phyloP scores from a whole-genome alignment of 768 basidiomycete species.

The Agaricus sinodeliciosus region DNA sequence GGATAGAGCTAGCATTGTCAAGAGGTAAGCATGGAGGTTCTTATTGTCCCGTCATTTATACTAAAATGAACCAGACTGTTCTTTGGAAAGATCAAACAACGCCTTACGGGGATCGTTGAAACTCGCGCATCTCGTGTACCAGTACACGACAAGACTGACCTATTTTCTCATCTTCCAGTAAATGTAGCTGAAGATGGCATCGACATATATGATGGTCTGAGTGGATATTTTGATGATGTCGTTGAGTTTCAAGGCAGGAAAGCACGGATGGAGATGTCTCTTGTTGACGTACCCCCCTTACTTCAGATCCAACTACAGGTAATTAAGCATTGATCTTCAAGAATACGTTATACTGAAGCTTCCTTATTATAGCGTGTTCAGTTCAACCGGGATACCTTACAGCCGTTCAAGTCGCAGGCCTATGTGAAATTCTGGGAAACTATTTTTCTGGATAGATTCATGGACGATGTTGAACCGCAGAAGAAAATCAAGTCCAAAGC shows the following conservation, averaged over 20 bases:
- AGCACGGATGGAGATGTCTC: conserved; percentile 79
- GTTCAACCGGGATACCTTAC: conserved; percentile 87
- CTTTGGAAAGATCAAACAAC: conserved; percentile 78
- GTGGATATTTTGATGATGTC: conserved; percentile 83
- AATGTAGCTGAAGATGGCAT: conserved; percentile 86
- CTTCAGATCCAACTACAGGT: conserved; percentile 97
- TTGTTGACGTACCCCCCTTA: conserved; percentile 83
- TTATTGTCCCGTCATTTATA: not conserved
- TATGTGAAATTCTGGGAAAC: conserved; percentile 88
- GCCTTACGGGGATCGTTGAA: conserved; percentile 31
- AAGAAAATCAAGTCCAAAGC: conserved; percentile 68
- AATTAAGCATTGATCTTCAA: not conserved
- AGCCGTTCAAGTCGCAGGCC: conserved; percentile 93
- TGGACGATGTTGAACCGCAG: conserved; percentile 63
- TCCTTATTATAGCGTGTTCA: conserved; percentile 64
- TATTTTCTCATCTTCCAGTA: conserved; percentile 91
- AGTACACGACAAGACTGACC: conserved; percentile 80
- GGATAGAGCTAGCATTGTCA: conserved; percentile 73
- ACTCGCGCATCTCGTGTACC: conserved; percentile 39
- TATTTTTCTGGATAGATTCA: conserved; percentile 87
- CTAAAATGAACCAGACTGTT: conserved; percentile 42
- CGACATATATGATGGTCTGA: conserved; percentile 92
- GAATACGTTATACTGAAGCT: conserved; percentile 5
- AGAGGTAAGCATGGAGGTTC: conserved; percentile 43
- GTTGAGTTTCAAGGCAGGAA: conserved; percentile 86